Evolutionary conservation across 108 stramenopile species (phyloP), one percentile per base, ranked within the genome.

Genomic region (Skeletonema potamos): DNA sequence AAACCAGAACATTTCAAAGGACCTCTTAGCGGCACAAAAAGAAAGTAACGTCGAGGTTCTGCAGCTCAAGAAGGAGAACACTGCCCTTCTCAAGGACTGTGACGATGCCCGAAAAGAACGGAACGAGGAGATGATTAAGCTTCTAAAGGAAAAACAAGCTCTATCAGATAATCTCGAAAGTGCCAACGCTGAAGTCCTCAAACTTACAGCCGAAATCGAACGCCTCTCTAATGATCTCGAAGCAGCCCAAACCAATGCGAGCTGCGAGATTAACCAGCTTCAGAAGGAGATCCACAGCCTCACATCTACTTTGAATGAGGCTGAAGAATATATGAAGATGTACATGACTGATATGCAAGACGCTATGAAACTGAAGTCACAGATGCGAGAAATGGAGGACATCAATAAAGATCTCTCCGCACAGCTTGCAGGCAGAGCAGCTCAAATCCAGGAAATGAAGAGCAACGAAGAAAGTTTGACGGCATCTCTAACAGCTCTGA

Each of bases 331-430:
- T 27, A 73, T 79, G 57, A 32, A 61, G 37, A 48, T 61, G 34
- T 72, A 72, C 60, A 51, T 67, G 56, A 72, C 56, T 15, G 78
- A 79, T 33, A 32, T 79, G 11, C 48, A 72, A n/a, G 58, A 68
- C 20, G 48, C 72, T 3, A 61, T 28, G 26, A 72, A 68, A 43
- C 27, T 73, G 20, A 79, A 68, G 39, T 58, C 41, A 28, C 64
- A 63, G 67, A n/a, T 79, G 62, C 62, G 51, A 61, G 78, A 79
- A 27, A 51, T 79, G n/a, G 60, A 65, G 56, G 72, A 72, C 12
- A 73, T 68, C 30, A 79, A 73, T 30, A 29, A 34, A 1, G 70
- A 79, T 54, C 78, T 79, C 36, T 56, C 33, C 2, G 41, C 13
- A 30, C 13, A 62, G 34, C 34, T 62, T 62, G 33, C 62, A 27